Percentiles rank a stretch among this genome's conserved stretches.
These are phyloP conservation scores for Fusarium buxicola DNA, from an alignment of 2,329 filamentous ascomycete species.

Conservation along the genomic window DNA sequence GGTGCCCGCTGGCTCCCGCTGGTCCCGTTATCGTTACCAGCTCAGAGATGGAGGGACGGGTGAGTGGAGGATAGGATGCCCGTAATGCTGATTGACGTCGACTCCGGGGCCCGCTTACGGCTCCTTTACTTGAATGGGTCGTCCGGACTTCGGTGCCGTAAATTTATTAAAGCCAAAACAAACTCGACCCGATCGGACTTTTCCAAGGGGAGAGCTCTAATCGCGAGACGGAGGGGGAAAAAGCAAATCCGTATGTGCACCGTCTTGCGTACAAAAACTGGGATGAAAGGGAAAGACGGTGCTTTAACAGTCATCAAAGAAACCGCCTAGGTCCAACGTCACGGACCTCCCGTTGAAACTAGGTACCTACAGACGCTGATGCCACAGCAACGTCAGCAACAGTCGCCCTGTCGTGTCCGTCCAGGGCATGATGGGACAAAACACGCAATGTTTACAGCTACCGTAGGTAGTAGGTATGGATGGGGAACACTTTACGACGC, in stretches of 20 bases:
- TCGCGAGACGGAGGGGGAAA: background rate
- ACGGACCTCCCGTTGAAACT: slow-evolving; percentile 13
- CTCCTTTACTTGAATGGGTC: background rate
- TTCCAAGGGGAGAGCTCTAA: background rate
- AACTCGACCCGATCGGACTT: too few species aligned
- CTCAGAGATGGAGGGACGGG: slow-evolving; percentile 21
- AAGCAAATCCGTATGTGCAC: background rate
- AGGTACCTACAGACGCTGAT: slow-evolving; percentile 14
- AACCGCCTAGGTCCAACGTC: background rate
- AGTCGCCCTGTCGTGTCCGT: background rate
- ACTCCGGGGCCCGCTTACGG: slow-evolving; percentile 4
- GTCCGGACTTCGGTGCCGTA: background rate
- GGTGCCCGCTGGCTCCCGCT: slow-evolving; percentile 32
- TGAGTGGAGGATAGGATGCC: background rate
- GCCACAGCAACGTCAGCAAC: slow-evolving; percentile 26
- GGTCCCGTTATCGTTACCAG: slow-evolving; percentile 31
- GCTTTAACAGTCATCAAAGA: background rate
- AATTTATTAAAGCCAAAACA: slow-evolving; percentile 4
- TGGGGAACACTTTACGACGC: slow-evolving; percentile 5
- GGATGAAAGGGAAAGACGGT: background rate
- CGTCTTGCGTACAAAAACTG: background rate
- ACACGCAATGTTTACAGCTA: slow-evolving; percentile 23
- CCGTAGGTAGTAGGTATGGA: background rate
- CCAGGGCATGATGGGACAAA: slow-evolving; percentile 10
- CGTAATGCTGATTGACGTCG: slow-evolving; percentile 10